A percentile compares a stretch with the other conserved stretches of the same genome.
These are phyloP conservation scores for Berberis thunbergii DNA, from an alignment of 164 flowering plant species.

Conservation along the genomic window DNA sequence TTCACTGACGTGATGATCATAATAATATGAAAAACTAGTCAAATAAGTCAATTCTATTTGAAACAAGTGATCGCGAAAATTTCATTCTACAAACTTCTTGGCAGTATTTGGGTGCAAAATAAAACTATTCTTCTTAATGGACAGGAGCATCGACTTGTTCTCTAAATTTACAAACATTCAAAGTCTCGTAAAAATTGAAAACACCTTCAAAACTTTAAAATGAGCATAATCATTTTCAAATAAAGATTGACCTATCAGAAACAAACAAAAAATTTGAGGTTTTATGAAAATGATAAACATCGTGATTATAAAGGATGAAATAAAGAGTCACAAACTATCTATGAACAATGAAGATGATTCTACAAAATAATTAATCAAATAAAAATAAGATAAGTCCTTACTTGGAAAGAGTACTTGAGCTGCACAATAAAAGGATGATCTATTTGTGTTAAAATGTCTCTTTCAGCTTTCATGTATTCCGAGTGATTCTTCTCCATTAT, in stretches of 20 bases:
- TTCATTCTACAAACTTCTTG: too few relatives aligned
- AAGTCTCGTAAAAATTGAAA: neutral
- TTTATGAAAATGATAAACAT: too few relatives aligned
- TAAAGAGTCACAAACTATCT: neutral
- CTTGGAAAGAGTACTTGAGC: constrained; percentile 89
- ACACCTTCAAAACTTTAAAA: too few relatives aligned
- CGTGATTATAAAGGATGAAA: neutral
- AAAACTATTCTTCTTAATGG: neutral
- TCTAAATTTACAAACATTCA: neutral
- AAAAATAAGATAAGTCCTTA: constrained; percentile 16
- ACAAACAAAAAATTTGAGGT: too few relatives aligned
- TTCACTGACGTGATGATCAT: too few relatives aligned
- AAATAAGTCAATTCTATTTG: too few relatives aligned
- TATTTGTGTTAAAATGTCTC: constrained; percentile 75
- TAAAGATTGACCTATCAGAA: too few relatives aligned
- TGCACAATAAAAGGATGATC: constrained; percentile 85
- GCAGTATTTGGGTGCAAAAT: too few relatives aligned
- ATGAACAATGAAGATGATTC: neutral
- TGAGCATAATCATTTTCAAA: neutral
- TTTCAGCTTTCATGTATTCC: constrained; percentile 87
- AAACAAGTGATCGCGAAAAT: too few relatives aligned
- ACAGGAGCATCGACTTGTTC: neutral
- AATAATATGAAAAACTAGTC: too few relatives aligned
- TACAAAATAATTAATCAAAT: neutral
- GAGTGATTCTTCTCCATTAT: constrained; percentile 79